Conservation (phyloP, 805 yeast genomes). For the Barnettozyma vustinii region DNA sequence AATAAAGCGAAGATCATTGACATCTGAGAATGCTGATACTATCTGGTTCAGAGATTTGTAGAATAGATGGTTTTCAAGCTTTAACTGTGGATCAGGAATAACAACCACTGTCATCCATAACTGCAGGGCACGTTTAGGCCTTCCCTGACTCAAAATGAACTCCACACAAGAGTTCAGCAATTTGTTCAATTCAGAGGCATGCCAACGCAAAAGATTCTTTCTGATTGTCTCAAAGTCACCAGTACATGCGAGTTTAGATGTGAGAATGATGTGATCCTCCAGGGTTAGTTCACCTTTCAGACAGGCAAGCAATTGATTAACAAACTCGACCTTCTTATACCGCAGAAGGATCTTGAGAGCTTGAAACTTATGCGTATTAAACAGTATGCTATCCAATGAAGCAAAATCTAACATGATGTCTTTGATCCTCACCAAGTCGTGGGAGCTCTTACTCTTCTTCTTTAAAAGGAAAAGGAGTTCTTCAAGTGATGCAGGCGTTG, state of each 20-base stretch:
- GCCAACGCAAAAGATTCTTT: not conserved
- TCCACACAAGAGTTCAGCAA: not conserved
- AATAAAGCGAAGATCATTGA: conserved; percentile 2
- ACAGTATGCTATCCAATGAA: not conserved
- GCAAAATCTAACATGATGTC: not conserved
- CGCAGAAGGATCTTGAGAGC: conserved; percentile 7
- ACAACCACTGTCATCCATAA: conserved; percentile 1
- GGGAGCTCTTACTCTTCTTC: conserved; percentile 1
- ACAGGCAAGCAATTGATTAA: conserved; percentile 3
- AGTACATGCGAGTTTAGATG: not conserved
- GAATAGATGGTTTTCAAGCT: not conserved
- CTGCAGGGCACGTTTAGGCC: not conserved
- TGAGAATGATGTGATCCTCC: not conserved
- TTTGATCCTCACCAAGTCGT: conserved; percentile 2
- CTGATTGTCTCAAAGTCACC: not conserved
- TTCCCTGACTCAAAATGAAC: not conserved
- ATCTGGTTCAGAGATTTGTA: not conserved
- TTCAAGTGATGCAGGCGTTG: not conserved
- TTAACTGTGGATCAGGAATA: not conserved
- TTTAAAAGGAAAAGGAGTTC: not conserved
- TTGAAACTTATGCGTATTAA: conserved; percentile 1
- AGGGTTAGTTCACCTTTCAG: not conserved
- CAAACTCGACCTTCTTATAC: conserved; percentile 11
- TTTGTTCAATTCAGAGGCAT: not conserved
- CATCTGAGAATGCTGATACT: not conserved